phyloP scores from a whole-genome alignment of 257 asterid species.

The Ophiorrhiza pumila region DNA sequence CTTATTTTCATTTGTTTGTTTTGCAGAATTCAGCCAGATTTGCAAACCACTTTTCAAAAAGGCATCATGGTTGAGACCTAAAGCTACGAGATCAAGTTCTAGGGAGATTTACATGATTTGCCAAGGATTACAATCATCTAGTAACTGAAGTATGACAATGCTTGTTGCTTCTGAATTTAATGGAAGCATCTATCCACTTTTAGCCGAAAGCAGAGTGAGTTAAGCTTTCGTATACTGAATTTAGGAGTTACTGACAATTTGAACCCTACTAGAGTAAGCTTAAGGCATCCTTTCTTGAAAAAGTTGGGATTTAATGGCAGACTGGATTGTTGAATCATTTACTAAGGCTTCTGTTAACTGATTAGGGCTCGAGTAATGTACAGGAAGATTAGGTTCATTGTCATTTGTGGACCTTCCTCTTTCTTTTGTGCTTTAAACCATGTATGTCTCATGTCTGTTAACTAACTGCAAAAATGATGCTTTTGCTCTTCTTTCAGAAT shows the following conservation, averaged over 20 bases:
- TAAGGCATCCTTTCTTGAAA: not conserved
- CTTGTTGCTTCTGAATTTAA: not conserved
- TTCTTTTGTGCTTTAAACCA: not conserved
- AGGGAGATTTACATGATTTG: slow-evolving; percentile 83
- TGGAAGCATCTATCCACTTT: not conserved
- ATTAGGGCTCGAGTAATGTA: no score
- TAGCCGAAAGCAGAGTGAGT: not conserved
- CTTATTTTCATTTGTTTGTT: not conserved
- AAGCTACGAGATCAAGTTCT: slow-evolving; percentile 77
- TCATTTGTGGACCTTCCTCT: not conserved
- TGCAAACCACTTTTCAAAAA: slow-evolving; percentile 73
- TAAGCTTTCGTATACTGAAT: not conserved
- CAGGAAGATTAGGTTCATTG: no score
- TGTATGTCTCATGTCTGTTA: not conserved
- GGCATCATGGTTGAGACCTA: slow-evolving; percentile 84
- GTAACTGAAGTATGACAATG: not conserved
- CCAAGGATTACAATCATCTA: slow-evolving; percentile 41
- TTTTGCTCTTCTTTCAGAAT: no score
- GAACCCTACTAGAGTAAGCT: not conserved
- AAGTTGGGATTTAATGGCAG: not conserved
- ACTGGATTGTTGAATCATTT: not conserved
- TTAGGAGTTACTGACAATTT: not conserved
- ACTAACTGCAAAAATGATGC: not conserved
- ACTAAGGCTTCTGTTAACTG: no score
- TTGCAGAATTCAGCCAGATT: slow-evolving; percentile 55